Percentiles rank a stretch among this genome's conserved stretches.
These are phyloP conservation scores for Aspergillus sp. DNA, from an alignment of 2,329 filamentous ascomycete genomes.

Conservation along the genomic window DNA sequence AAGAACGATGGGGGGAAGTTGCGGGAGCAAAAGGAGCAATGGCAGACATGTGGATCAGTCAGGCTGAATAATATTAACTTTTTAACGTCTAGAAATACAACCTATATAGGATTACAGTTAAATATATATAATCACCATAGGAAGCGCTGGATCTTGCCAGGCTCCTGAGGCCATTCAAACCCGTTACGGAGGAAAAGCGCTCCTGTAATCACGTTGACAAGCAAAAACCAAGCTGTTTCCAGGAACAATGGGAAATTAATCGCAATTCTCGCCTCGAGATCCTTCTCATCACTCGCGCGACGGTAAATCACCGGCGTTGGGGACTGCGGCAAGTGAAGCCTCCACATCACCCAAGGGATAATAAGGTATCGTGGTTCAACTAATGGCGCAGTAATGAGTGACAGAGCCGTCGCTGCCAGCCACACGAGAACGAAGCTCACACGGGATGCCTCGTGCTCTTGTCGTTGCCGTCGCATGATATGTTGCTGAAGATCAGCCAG, in stretches of 20 bases:
- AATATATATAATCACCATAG: constrained; percentile 53
- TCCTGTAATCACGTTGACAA: constrained; percentile 40
- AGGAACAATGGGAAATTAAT: constrained; percentile 37
- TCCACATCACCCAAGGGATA: constrained; percentile 90
- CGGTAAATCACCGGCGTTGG: constrained; percentile 33
- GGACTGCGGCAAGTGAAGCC: constrained; percentile 67
- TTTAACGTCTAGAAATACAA: constrained; percentile 4
- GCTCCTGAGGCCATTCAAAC: constrained; percentile 28
- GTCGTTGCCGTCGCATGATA: constrained; percentile 30
- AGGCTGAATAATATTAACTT: neutral
- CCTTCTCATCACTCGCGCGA: constrained; percentile 22
- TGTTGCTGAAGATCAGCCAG: constrained; percentile 30
- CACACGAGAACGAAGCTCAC: constrained; percentile 60
- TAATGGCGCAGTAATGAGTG: constrained; percentile 81
- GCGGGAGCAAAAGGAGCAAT: neutral
- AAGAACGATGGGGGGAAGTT: neutral
- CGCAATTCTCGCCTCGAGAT: constrained; percentile 26
- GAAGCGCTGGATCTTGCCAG: constrained; percentile 62
- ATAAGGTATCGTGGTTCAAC: constrained; percentile 98
- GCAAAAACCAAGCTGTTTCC: constrained; percentile 59
- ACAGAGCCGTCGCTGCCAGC: constrained; percentile 71
- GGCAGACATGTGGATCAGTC: neutral
- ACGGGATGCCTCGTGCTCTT: constrained; percentile 30
- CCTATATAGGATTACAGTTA: constrained; percentile 3
- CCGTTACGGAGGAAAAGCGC: constrained; percentile 23